phyloP scores from a whole-genome alignment of 78 protist species.

The Abeoforma whisleri region DNA sequence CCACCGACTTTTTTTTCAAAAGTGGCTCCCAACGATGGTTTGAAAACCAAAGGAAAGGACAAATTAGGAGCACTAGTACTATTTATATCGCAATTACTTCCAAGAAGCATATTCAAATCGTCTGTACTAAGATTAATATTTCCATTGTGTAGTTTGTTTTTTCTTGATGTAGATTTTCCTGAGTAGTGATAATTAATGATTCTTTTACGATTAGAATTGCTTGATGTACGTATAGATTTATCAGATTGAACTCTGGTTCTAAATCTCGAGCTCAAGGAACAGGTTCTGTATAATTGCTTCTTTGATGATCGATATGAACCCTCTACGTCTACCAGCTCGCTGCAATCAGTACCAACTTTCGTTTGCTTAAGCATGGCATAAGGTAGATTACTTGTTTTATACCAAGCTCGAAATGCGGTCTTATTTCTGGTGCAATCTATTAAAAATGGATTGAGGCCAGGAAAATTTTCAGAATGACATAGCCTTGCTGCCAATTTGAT shows the following conservation, averaged over 20 bases:
- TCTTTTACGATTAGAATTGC: too few species aligned
- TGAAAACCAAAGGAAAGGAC: constrained; percentile 13
- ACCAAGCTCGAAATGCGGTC: neutral
- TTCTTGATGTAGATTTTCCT: too few species aligned
- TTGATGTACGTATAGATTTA: too few species aligned
- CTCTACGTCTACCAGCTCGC: neutral
- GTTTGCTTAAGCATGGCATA: neutral
- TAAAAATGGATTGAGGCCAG: neutral
- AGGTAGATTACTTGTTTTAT: neutral
- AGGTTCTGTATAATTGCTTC: too few species aligned
- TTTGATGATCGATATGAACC: too few species aligned
- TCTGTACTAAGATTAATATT: too few species aligned
- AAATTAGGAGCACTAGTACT: neutral
- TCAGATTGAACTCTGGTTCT: too few species aligned
- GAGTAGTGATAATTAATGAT: too few species aligned
- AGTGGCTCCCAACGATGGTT: constrained; percentile 15
- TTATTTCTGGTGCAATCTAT: neutral
- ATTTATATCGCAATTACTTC: too few species aligned
- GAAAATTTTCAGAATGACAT: neutral
- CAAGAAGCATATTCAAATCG: too few species aligned
- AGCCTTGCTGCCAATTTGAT: constrained; percentile 4
- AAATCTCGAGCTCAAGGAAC: too few species aligned
- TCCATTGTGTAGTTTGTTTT: too few species aligned
- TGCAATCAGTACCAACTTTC: neutral
- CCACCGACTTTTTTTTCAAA: neutral